These are phyloP conservation scores for Apiotrichum domesticum DNA, from an alignment of 1,284 basidiomycete species.

Conservation along the genomic window DNA sequence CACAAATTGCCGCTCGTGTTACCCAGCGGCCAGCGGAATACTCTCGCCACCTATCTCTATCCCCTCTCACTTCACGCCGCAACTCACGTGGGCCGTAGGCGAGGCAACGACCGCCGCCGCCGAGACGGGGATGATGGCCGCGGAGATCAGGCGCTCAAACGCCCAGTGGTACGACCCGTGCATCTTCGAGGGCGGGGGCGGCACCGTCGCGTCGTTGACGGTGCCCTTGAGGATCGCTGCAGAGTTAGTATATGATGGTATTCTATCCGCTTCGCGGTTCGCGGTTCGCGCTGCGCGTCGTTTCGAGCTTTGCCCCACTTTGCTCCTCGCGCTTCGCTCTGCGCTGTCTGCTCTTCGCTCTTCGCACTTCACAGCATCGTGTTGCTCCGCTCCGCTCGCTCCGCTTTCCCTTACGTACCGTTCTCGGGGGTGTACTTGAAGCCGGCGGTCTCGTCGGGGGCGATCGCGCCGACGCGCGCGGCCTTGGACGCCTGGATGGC, in stretches of 20 bases:
- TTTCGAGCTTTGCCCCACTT: no score
- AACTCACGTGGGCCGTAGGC: constrained; percentile 56
- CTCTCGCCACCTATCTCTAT: no score
- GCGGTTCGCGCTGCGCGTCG: no score
- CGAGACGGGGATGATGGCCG: constrained; percentile 79
- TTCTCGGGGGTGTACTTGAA: constrained; percentile 46
- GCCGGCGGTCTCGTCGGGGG: constrained; percentile 43
- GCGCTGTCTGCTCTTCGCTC: no score
- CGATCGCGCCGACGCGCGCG: constrained; percentile 17
- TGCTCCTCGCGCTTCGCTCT: no score
- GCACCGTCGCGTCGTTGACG: constrained; percentile 89
- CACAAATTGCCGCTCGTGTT: no score
- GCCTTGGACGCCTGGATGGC: constrained; percentile 32
- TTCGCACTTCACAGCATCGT: no score
- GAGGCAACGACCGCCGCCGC: constrained; percentile 69
- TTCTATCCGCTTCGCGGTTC: no score
- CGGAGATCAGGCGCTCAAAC: constrained; percentile 87
- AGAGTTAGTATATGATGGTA: background rate
- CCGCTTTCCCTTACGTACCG: constrained; percentile 6
- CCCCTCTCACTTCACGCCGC: no score
- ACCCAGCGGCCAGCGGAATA: no score
- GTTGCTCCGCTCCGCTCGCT: background rate
- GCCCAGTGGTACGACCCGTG: constrained; percentile 98
- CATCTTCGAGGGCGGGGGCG: constrained; percentile 70
- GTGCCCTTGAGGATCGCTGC: constrained; percentile 85